Conservation (phyloP, 805 yeast genomes). For the Wickerhamiella kazuoi region DNA sequence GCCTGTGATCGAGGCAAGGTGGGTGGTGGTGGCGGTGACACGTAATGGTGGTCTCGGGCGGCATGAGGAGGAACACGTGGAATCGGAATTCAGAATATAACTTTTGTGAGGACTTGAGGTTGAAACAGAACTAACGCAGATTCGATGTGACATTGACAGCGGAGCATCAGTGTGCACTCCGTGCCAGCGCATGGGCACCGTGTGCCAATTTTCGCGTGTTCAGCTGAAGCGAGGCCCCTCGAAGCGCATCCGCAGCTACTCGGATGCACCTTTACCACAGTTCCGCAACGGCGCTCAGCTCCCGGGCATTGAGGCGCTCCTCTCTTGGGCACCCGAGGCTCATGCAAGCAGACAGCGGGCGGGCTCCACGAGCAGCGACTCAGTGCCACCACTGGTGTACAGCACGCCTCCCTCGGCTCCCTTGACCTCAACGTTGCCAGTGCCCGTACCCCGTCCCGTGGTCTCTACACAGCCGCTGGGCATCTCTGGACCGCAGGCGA, state of each 20-base stretch:
- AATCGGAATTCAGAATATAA: too few species aligned
- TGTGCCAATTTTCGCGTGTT: constrained; percentile 36
- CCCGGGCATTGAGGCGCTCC: constrained; percentile 8
- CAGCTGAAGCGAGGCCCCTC: constrained; percentile 50
- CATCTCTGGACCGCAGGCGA: too few species aligned
- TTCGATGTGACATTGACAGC: constrained; percentile 25
- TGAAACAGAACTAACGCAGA: constrained; percentile 13
- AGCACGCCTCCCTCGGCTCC: not conserved
- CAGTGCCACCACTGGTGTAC: not conserved
- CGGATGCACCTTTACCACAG: constrained; percentile 4
- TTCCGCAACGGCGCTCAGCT: constrained; percentile 1
- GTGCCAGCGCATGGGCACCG: constrained; percentile 33
- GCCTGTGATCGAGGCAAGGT: too few species aligned
- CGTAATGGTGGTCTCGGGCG: too few species aligned
- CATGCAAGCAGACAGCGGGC: too few species aligned
- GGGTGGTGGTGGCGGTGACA: too few species aligned
- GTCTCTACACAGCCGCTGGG: too few species aligned
- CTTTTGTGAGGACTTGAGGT: not conserved
- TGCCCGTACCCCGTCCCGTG: too few species aligned
- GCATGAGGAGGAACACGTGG: too few species aligned
- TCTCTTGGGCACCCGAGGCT: constrained; percentile 7
- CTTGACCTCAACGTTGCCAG: too few species aligned
- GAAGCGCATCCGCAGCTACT: constrained; percentile 25
- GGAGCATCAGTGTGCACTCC: constrained; percentile 27
- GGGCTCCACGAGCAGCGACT: too few species aligned